phyloP scores from a whole-genome alignment of 176 grass and related monocot species.

The Puccinellia tenuiflora region DNA sequence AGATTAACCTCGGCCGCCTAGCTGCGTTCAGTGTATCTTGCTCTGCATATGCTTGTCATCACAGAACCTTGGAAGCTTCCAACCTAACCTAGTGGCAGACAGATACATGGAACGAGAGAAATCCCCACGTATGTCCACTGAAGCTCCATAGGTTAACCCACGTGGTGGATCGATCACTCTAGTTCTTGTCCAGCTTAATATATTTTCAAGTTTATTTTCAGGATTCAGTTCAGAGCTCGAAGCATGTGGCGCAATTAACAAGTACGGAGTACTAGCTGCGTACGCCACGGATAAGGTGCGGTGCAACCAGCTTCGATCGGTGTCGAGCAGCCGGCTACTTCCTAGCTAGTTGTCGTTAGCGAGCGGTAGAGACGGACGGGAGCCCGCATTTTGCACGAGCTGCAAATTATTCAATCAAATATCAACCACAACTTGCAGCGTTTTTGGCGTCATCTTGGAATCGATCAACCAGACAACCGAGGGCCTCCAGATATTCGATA shows the following conservation, averaged over 20 bases:
- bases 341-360: neutral
- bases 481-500: neutral
- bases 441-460: neutral
- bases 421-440: neutral
- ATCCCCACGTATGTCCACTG: neutral
- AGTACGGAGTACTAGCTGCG: neutral
- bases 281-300: neutral
- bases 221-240: neutral
- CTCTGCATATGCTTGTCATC: neutral
- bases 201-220: neutral
- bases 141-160: too few relatives aligned
- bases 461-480: neutral
- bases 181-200: neutral
- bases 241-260: neutral
- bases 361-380: neutral
- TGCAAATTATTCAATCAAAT: neutral
- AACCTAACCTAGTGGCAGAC: neutral
- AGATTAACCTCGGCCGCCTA: neutral
- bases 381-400: neutral
- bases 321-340: neutral
- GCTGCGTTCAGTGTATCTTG: constrained; percentile 13
- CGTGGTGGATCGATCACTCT: neutral
- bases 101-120: neutral
- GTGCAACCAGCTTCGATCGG: too few relatives aligned
- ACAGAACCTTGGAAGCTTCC: neutral